Evolutionary conservation across 768 basidiomycete species (phyloP).

Genomic region (Leccinum olivaceopallidum): DNA sequence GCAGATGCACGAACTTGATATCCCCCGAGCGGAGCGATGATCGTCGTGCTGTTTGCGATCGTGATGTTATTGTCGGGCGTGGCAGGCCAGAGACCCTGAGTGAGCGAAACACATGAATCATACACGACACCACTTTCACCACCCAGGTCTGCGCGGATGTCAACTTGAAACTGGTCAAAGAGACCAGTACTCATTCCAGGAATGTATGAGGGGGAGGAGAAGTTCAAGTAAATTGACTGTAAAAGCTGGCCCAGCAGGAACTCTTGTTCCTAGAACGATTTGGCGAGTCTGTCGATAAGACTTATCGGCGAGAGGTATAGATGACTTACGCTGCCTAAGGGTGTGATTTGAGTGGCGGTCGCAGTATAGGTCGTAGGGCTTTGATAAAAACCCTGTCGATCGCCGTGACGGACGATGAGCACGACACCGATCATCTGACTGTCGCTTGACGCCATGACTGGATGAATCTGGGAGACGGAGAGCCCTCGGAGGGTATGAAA

Average conservation of each 20-base stretch:
- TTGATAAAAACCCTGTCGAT: conserved; percentile 68
- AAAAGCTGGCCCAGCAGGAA: conserved; percentile 54
- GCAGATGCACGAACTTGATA: conserved; percentile 50
- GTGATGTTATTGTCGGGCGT: conserved; percentile 47
- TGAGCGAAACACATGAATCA: conserved; percentile 63
- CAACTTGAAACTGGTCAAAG: conserved; percentile 41
- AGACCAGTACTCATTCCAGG: conserved; percentile 36
- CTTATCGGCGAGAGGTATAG: background rate
- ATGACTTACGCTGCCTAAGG: conserved; percentile 61
- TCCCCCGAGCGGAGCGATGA: conserved; percentile 60
- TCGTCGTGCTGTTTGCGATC: conserved; percentile 64
- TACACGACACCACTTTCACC: conserved; percentile 68
- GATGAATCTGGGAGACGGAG: background rate
- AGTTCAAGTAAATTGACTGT: conserved; percentile 53
- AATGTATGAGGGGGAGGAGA: conserved; percentile 54
- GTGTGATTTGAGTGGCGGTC: conserved; percentile 58
- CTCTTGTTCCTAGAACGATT: conserved; percentile 49
- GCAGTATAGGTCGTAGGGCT: conserved; percentile 56
- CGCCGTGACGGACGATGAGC: conserved; percentile 59
- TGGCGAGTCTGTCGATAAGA: background rate
- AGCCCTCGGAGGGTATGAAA: background rate
- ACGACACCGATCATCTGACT: conserved; percentile 53
- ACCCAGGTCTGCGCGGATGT: conserved; percentile 64
- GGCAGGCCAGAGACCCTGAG: conserved; percentile 69
- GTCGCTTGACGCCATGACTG: conserved; percentile 18